Percentiles rank a stretch among this genome's conserved stretches.
phyloP scores from a whole-genome alignment of 306 rosid genomes.

The Acmispon strigosus region DNA sequence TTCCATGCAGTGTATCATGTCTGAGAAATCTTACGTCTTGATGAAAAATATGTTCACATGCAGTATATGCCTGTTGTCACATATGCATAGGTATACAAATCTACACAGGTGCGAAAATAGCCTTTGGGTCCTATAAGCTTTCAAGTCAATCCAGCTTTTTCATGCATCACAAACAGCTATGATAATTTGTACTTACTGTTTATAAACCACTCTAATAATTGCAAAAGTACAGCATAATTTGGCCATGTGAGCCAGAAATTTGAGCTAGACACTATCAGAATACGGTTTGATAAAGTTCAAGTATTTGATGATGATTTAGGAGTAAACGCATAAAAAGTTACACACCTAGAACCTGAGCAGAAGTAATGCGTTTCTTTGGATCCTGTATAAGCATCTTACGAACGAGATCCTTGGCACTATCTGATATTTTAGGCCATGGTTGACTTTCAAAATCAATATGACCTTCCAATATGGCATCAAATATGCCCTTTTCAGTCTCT shows the following conservation, averaged over 20 bases:
- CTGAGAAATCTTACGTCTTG: neutral
- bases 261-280: neutral
- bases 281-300: neutral
- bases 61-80: neutral
- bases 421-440: conserved; percentile 84
- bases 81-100: neutral
- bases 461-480: conserved; percentile 79
- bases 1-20: neutral
- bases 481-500: conserved; percentile 93
- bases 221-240: neutral
- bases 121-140: neutral
- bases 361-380: conserved; percentile 73
- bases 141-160: neutral
- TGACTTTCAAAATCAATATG: conserved; percentile 68
- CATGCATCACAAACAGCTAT: neutral
- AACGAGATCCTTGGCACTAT: conserved; percentile 81
- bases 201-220: neutral
- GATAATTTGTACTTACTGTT: neutral
- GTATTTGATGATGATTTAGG: neutral
- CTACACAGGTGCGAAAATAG: neutral
- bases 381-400: conserved; percentile 80
- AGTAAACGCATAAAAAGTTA: neutral
- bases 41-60: neutral
- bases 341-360: conserved; percentile 81
- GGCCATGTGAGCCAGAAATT: neutral